Evolutionary conservation across 176 grass and related monocot species (phyloP).

Genomic region (Oryza coarctata): DNA sequence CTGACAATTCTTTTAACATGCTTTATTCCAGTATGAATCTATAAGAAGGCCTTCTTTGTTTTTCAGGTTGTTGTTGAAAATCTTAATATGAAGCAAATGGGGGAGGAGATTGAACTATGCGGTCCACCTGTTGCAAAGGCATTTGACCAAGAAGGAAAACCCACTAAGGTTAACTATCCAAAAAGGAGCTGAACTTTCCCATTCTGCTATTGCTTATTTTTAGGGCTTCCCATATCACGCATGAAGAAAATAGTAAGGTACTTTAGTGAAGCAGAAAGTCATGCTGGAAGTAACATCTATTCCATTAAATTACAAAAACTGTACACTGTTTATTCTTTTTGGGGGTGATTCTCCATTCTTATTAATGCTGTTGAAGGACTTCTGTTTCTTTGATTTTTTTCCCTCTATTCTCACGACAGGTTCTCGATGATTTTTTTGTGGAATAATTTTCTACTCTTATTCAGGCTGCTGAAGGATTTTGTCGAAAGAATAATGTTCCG

Average conservation of each 20-base stretch:
- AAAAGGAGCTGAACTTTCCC: slow-evolving; percentile 10
- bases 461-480: slow-evolving; percentile 90
- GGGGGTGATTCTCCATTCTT: slow-evolving; percentile 28
- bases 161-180: slow-evolving; percentile 69
- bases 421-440: slow-evolving; percentile 32
- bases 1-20: slow-evolving; percentile 2
- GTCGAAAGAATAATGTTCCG: slow-evolving; percentile 71
- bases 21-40: neutral
- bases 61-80: slow-evolving; percentile 80
- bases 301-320: neutral
- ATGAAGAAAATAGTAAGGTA: neutral
- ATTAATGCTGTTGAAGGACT: slow-evolving; percentile 35
- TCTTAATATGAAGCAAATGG: slow-evolving; percentile 66
- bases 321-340: neutral
- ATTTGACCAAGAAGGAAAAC: slow-evolving; percentile 82
- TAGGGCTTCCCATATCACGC: slow-evolving; percentile 14
- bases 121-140: slow-evolving; percentile 86
- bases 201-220: slow-evolving; percentile 28
- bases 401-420: slow-evolving; percentile 30
- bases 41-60: slow-evolving; percentile 26
- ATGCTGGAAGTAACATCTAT: neutral
- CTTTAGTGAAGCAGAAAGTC: neutral
- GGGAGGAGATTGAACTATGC: slow-evolving; percentile 76
- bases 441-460: slow-evolving; percentile 48
- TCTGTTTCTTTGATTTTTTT: slow-evolving; percentile 23